Evolutionary conservation across 1,284 basidiomycete species (phyloP).

Genomic region (Trichosporon ovoides): DNA sequence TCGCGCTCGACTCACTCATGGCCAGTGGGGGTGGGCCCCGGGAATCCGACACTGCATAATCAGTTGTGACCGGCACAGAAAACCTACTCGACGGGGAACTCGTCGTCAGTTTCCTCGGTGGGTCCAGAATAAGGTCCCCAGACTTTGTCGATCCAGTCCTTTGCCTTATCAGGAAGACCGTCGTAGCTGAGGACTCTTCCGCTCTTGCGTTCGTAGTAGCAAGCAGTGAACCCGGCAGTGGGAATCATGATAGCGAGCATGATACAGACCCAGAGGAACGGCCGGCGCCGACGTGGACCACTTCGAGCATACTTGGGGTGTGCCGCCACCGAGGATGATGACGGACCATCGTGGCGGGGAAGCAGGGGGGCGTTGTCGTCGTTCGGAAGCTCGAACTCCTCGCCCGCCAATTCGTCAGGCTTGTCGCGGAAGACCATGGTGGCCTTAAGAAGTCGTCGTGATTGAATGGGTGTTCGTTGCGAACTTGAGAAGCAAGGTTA

Average conservation of each 20-base stretch:
- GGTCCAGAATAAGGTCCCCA: conserved; percentile 13
- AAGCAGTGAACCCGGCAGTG: conserved; percentile 22
- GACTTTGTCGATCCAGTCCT: conserved; percentile 33
- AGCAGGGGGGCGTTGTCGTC: conserved; percentile 36
- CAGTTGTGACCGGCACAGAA: conserved; percentile 9
- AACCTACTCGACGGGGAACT: conserved; percentile 46
- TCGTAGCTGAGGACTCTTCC: conserved; percentile 25
- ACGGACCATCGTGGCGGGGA: conserved; percentile 27
- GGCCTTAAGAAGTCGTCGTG: not conserved
- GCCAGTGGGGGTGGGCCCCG: conserved; percentile 76
- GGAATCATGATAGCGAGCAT: conserved; percentile 28
- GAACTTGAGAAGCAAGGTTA: not conserved
- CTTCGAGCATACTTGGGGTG: not conserved
- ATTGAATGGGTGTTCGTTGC: not conserved
- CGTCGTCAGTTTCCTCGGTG: conserved; percentile 26
- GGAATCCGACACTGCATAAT: conserved; percentile 62
- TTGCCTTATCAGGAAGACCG: conserved; percentile 30
- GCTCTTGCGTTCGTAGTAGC: conserved; percentile 26
- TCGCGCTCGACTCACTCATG: conserved; percentile 54
- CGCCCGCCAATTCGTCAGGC: conserved; percentile 18
- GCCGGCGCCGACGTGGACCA: conserved; percentile 5
- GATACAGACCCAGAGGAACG: conserved; percentile 29
- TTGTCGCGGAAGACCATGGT: conserved; percentile 17
- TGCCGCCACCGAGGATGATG: conserved; percentile 3
- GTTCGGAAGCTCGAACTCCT: conserved; percentile 34